A percentile compares a stretch with the other conserved stretches of the same genome.
phyloP scores from a whole-genome alignment of 2,329 filamentous ascomycete genomes.

The Penicillium paneum region DNA sequence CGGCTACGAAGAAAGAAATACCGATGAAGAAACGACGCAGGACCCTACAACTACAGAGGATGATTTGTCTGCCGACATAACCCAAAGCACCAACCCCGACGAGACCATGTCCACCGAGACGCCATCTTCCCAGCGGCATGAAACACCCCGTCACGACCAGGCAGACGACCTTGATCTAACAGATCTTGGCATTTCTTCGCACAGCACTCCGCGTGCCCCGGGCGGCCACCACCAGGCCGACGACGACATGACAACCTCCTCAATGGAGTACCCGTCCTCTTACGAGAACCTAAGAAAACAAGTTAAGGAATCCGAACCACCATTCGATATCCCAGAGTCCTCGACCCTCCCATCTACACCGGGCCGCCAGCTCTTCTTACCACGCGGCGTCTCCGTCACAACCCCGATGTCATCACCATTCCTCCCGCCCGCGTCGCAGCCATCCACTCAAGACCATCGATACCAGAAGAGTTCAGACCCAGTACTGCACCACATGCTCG shows the following conservation, averaged over 20 bases:
- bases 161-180: conserved; percentile 48
- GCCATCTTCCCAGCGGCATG: conserved; percentile 35
- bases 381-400: conserved; percentile 55
- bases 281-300: conserved; percentile 72
- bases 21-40: conserved; percentile 54
- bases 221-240: conserved; percentile 26
- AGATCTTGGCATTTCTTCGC: conserved; percentile 43
- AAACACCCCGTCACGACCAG: conserved; percentile 23
- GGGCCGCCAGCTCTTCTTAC: conserved; percentile 27
- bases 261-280: conserved; percentile 64
- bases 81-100: conserved; percentile 36
- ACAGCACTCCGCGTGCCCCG: conserved; percentile 47
- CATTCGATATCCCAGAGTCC: conserved; percentile 36
- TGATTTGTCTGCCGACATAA: conserved; percentile 53
- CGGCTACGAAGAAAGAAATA: conserved; percentile 78
- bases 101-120: conserved; percentile 42
- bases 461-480: conserved; percentile 58
- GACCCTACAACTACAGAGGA: conserved; percentile 54
- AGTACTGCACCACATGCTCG: conserved; percentile 83
- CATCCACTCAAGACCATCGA: conserved; percentile 37
- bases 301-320: conserved; percentile 50
- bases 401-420: conserved; percentile 59
- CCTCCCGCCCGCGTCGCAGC: conserved; percentile 50
- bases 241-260: conserved; percentile 42
- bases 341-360: conserved; percentile 38